These are phyloP conservation scores for Microbotryum lychnidis-dioicae DNA, from an alignment of 1,284 basidiomycete species.

Conservation along the genomic window DNA sequence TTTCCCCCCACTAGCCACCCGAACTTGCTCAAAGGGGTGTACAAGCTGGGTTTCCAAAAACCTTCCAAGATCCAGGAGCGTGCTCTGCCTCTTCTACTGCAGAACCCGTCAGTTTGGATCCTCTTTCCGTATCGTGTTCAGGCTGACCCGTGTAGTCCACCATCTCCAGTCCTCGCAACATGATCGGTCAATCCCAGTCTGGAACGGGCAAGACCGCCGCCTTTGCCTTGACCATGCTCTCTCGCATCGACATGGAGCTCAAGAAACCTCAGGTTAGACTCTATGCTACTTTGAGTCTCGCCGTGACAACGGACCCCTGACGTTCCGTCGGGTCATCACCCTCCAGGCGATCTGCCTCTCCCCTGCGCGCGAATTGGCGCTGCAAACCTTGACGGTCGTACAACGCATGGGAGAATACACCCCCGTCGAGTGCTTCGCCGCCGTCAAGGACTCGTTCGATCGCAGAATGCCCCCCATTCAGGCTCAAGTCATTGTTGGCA, in stretches of 20 bases:
- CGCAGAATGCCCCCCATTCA: slow-evolving; percentile 56
- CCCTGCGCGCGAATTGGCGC: slow-evolving; percentile 90
- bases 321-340: background rate
- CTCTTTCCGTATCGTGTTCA: slow-evolving; percentile 10
- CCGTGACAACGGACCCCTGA: background rate
- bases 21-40: slow-evolving; percentile 91
- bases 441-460: slow-evolving; percentile 69
- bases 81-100: slow-evolving; percentile 81
- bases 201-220: slow-evolving; percentile 99
- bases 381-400: slow-evolving; percentile 95
- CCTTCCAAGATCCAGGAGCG: slow-evolving; percentile 99
- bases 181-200: slow-evolving; percentile 99
- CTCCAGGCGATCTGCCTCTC: slow-evolving; percentile 81
- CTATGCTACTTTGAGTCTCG: background rate
- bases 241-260: slow-evolving; percentile 75
- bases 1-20: slow-evolving; percentile 52
- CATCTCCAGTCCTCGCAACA: slow-evolving; percentile 70
- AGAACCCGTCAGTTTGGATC: slow-evolving; percentile 64
- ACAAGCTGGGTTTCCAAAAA: slow-evolving; percentile 91
- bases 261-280: slow-evolving; percentile 69
- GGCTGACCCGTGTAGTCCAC: slow-evolving; percentile 7
- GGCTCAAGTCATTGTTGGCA: slow-evolving; percentile 90
- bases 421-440: slow-evolving; percentile 81
- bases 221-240: slow-evolving; percentile 95
- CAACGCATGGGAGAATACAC: slow-evolving; percentile 94